Base-by-base conservation (phyloP, 371 early-diverging fungal species). In the Syncephalis plumigaleata region DNA sequence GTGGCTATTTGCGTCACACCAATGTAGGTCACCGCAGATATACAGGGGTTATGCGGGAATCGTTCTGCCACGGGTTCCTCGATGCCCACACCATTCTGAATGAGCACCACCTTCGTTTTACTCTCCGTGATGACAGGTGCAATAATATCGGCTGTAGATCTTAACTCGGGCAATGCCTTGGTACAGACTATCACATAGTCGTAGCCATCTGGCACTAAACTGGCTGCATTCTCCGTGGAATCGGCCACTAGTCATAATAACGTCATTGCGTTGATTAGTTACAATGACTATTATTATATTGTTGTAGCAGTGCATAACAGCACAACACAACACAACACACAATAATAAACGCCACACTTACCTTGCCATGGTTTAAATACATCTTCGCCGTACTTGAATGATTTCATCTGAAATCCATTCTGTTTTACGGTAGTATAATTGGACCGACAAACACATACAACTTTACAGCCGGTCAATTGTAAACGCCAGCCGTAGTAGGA, bases 71-170 rank as follows among this genome's bases (percentile, higher is more conserved):
- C 62, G 42, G 77, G 74, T 9, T 71, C 71, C 51, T 89, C 91
- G 16, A 86, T 71, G 9, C 79, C 88, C 37, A 88, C 60, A 1
- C 91, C 89, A 58, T 91, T 91, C 57, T 91, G 91, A 36, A 89
- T 78, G 52, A 88, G 56, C 2, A 86, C 72, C 27, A 91, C 74
- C 1, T 71, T 50, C 13, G 83, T 80, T 11, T 71, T 58, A 0
- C 66, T 59, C 21, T 57, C 54, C 3, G 66, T 57, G 1, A 81
- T 73, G 0, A 74, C 75, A 22, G 81, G 74, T 1, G 64, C 67
- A 55, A 82, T 73, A 18, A 79, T 65, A 2, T 71, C 70, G 11
- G 77, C 67, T 22, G 75, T 67, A 48, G 71, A 67, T 46, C 66
- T 67, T 0, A 75, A 52, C 24, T 79, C 73, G 9, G 83, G 80